These are phyloP conservation scores for Ogataea kodamae DNA, from an alignment of 805 yeast species.

Conservation along the genomic window DNA sequence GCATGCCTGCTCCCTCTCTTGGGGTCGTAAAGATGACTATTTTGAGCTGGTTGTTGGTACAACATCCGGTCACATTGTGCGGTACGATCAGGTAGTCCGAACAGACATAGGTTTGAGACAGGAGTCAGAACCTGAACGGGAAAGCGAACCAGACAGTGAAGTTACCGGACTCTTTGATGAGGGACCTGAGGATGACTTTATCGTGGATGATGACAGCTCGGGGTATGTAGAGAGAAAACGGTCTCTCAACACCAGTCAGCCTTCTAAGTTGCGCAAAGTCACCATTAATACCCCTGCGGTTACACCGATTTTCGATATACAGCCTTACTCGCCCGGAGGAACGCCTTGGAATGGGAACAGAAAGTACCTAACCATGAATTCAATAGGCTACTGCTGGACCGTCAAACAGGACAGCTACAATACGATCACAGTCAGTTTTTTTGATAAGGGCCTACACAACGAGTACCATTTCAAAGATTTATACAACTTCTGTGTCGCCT, in stretches of 20 bases:
- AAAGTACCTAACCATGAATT: conserved; percentile 76
- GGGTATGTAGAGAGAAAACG: conserved; percentile 29
- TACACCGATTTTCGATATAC: conserved; percentile 33
- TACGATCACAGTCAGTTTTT: conserved; percentile 83
- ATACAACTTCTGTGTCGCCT: conserved; percentile 68
- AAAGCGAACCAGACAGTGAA: conserved; percentile 25
- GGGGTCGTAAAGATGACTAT: conserved; percentile 29
- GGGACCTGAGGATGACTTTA: conserved; percentile 49
- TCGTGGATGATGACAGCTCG: conserved; percentile 62
- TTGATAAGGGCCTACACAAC: conserved; percentile 68
- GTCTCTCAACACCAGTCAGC: conserved; percentile 5
- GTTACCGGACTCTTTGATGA: conserved; percentile 33
- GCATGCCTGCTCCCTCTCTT: conserved; percentile 28
- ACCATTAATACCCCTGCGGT: conserved; percentile 7
- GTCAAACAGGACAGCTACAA: conserved; percentile 59
- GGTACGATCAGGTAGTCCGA: conserved; percentile 20
- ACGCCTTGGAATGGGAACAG: conserved; percentile 76
- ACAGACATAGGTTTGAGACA: conserved; percentile 17
- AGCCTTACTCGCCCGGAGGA: conserved; percentile 80
- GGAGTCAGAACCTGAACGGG: conserved; percentile 13
- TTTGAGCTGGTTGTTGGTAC: conserved; percentile 40
- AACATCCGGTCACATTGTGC: conserved; percentile 38
- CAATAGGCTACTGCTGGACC: conserved; percentile 78
- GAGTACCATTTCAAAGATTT: conserved; percentile 86
- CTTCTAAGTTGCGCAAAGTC: conserved; percentile 10